phyloP scores from a whole-genome alignment of 352 stramenopile species.

The Phytopythium cucurbitacearum region DNA sequence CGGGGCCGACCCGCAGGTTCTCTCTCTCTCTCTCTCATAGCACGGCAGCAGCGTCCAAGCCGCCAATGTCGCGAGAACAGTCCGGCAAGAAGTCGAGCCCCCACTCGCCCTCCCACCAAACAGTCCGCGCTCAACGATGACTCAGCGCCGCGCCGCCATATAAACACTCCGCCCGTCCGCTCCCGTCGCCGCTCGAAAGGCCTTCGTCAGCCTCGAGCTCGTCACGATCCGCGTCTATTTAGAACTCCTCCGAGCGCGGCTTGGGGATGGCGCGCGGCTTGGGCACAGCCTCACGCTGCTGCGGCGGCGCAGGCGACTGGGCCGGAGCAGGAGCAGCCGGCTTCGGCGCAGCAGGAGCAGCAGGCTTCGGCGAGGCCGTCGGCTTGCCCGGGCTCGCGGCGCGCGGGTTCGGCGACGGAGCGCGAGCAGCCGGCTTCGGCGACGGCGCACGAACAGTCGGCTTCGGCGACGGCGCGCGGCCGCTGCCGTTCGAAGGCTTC shows the following conservation, averaged over 20 bases:
- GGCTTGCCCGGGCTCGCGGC: constrained; percentile 12
- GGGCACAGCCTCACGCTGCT: constrained; percentile 6
- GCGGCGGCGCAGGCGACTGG: neutral
- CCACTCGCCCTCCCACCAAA: too few species aligned
- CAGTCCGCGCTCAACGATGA: neutral
- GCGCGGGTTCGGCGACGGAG: constrained; percentile 1
- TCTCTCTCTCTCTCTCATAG: too few species aligned
- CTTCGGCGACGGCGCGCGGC: constrained; percentile 15
- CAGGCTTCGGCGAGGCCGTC: constrained; percentile 4
- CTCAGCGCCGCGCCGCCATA: constrained; percentile 1
- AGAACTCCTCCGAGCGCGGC: constrained; percentile 39
- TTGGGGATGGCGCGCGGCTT: constrained; percentile 17
- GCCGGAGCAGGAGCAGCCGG: constrained; percentile 14
- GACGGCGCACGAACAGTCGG: constrained; percentile 14
- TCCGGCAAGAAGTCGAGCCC: too few species aligned
- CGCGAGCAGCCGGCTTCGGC: constrained; percentile 10
- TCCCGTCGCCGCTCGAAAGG: neutral
- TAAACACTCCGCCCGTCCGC: constrained; percentile 8
- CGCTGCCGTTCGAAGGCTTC: constrained; percentile 12
- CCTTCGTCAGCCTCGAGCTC: too few species aligned
- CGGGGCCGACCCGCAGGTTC: too few species aligned
- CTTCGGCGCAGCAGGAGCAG: constrained; percentile 5
- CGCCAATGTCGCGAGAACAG: too few species aligned
- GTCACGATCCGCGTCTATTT: constrained; percentile 13
- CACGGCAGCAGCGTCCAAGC: too few species aligned